Conservation (phyloP, 345 rosid genomes). For the Psidium friedrichsthalianum region DNA sequence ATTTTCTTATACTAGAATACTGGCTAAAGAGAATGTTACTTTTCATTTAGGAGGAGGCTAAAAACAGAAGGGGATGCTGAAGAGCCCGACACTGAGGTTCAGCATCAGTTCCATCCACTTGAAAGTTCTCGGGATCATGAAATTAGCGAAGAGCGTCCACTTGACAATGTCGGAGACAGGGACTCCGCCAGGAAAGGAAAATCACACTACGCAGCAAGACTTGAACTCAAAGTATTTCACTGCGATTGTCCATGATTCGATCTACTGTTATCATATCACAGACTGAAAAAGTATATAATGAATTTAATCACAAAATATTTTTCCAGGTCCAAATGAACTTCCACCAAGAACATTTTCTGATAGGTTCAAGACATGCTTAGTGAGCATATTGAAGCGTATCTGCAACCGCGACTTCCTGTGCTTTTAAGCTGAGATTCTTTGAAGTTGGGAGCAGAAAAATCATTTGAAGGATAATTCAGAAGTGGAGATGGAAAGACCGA, state of each 20-base stretch:
- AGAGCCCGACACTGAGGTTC: not conserved
- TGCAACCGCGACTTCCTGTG: fast-evolving
- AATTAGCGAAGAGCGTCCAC: not conserved
- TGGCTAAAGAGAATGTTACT: not conserved
- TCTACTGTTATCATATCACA: not conserved
- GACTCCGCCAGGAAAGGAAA: not conserved
- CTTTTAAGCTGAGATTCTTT: not conserved
- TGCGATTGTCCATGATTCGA: not conserved
- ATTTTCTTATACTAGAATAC: not conserved
- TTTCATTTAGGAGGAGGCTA: not conserved
- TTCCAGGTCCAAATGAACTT: not conserved
- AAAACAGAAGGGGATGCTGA: not conserved
- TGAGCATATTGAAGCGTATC: not conserved
- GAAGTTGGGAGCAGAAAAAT: not conserved
- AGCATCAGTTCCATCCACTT: not conserved
- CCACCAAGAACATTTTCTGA: not conserved
- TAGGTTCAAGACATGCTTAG: not conserved
- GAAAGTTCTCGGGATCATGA: not conserved
- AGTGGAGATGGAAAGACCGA: not conserved
- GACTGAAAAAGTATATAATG: no score
- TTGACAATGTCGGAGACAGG: not conserved
- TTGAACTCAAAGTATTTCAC: not conserved
- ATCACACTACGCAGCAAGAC: not conserved
- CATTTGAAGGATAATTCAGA: not conserved
- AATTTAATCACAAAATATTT: not conserved